These are phyloP conservation scores for Tulasnella sp. DNA, from an alignment of 768 basidiomycete species.

Conservation along the genomic window DNA sequence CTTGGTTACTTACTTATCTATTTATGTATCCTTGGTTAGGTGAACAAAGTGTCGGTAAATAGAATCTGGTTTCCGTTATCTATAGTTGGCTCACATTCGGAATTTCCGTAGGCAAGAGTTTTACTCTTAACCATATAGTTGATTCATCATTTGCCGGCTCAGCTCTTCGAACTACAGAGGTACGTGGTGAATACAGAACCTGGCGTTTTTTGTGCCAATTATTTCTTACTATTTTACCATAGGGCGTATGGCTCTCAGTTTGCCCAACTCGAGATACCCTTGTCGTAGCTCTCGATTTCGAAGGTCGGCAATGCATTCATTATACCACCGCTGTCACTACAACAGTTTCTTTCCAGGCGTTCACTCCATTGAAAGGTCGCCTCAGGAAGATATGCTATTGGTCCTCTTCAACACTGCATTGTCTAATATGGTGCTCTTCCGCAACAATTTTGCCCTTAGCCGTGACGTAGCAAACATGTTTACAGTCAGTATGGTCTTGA, in stretches of 20 bases:
- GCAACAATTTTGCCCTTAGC: constrained; percentile 51
- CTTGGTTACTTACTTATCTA: neutral
- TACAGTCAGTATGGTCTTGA: constrained; percentile 36
- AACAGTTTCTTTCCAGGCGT: constrained; percentile 30
- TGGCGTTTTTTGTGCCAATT: neutral
- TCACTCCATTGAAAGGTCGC: constrained; percentile 48
- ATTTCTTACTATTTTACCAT: constrained; percentile 20
- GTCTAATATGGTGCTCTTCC: constrained; percentile 49
- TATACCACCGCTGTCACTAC: neutral
- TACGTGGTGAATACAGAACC: neutral
- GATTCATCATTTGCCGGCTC: constrained; percentile 56
- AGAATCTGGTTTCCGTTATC: neutral
- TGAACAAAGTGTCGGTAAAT: constrained; percentile 15
- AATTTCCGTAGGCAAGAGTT: constrained; percentile 45
- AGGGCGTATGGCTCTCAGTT: constrained; percentile 56
- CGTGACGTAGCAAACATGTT: constrained; percentile 49
- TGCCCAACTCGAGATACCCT: constrained; percentile 43
- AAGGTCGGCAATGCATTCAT: constrained; percentile 30
- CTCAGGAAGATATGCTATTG: constrained; percentile 49
- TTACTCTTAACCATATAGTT: constrained; percentile 43
- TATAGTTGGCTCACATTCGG: neutral
- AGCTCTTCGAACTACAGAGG: constrained; percentile 13
- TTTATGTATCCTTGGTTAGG: neutral
- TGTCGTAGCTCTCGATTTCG: constrained; percentile 50
- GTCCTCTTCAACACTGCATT: constrained; percentile 54